Evolutionary conservation across 2,329 filamentous ascomycete genomes (phyloP), one percentile per base, ranked within the genome.

Genomic region (Fusarium dimerum): DNA sequence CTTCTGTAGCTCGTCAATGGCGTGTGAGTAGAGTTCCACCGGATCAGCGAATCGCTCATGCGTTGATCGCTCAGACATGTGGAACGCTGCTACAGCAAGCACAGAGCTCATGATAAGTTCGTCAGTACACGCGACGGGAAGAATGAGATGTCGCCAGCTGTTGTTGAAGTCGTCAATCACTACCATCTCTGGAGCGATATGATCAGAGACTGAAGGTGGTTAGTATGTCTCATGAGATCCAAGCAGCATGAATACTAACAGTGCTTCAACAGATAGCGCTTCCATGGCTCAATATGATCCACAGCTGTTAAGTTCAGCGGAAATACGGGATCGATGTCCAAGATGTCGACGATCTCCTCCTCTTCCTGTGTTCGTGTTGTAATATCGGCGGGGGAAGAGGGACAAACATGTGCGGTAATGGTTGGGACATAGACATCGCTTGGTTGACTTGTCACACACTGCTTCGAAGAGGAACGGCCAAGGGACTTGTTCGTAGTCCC

Each of bases 81-180:
- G 65, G 7, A 63, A 67, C 2, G 65, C 62, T 1, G 65, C 61
- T 4, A 61, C 62, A 5, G 65, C 60, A 7, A 66, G 51, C 0
- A 68, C 62, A 3, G 66, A 53, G n/a, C 54, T 61, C 58, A 65
- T 61, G 40, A 68, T 48, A 8, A 64, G 53, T 2, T 63, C 51
- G 29, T 66, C 59, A 7, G 50, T 40, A 17, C 50, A 49, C 2
- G 63, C 61, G 1, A 63, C 29, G 6, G 61, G 61, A 1, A 65
- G 40, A 11, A 64, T 47, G 3, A 62, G 40, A 26, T 59, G 50
- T 10, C 58, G 49, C 60, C 61, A 66, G n/a, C 49, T 55, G 13
- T 61, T 62, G 39, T 50, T 45, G 16, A 43, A n/a, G 29, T 54
- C 58, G 41, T 66, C 63, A 2, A 64, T 44, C 12, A 54, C 50